Percentiles rank a stretch among this genome's conserved stretches.
These are phyloP conservation scores for Kwoniella europaea DNA, from an alignment of 768 basidiomycete species.

Conservation along the genomic window DNA sequence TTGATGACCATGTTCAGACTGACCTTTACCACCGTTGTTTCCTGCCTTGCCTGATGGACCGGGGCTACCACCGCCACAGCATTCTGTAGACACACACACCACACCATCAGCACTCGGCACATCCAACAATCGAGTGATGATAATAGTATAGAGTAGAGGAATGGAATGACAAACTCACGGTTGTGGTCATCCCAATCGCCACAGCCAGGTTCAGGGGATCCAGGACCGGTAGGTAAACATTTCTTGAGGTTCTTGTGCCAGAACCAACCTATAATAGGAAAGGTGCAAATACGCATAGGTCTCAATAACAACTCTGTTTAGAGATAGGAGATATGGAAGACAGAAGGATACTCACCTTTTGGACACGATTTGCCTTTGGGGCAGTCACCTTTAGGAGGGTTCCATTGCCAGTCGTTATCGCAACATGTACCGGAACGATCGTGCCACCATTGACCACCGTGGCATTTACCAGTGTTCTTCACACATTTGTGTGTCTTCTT, in stretches of 20 bases:
- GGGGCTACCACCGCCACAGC: slow-evolving; percentile 27
- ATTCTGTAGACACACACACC: slow-evolving; percentile 12
- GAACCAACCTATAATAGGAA: slow-evolving; percentile 19
- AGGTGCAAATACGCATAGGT: background rate
- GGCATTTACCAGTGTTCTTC: slow-evolving; percentile 20
- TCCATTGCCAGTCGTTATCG: slow-evolving; percentile 29
- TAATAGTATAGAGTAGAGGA: background rate
- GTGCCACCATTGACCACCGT: slow-evolving; percentile 39
- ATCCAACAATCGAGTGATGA: background rate
- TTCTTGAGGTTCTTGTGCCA: slow-evolving; percentile 25
- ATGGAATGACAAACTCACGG: slow-evolving; percentile 18
- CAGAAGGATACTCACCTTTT: slow-evolving; percentile 23
- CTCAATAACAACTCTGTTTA: background rate
- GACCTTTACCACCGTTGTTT: slow-evolving; percentile 7
- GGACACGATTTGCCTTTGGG: slow-evolving; percentile 41
- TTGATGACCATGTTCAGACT: slow-evolving; percentile 1
- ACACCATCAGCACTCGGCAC: background rate
- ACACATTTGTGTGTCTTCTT: slow-evolving; percentile 28
- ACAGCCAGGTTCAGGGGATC: slow-evolving; percentile 45
- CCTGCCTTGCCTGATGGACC: slow-evolving; percentile 14
- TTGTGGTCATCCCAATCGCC: slow-evolving; percentile 43
- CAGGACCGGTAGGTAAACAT: slow-evolving; percentile 19
- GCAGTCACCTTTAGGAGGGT: slow-evolving; percentile 30
- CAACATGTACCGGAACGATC: slow-evolving; percentile 35
- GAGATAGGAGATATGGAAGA: background rate